A percentile compares a stretch with the other conserved stretches of the same genome.
phyloP scores from a whole-genome alignment of 441 rosid species.

The Euphorbia celastroides region DNA sequence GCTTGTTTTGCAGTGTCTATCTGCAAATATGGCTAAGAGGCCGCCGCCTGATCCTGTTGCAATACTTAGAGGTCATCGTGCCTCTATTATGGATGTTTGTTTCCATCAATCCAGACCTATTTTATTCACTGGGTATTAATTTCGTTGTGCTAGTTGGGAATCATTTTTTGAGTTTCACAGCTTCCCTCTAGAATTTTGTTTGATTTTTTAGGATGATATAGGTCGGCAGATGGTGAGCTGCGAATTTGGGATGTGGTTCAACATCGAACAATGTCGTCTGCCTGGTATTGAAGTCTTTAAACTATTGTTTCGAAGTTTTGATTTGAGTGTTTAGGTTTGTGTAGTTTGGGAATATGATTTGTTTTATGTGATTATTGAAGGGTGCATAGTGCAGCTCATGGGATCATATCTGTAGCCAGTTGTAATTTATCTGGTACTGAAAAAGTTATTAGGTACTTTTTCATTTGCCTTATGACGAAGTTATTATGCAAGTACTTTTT shows the following conservation, averaged over 20 bases:
- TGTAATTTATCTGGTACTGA: constrained; percentile 50
- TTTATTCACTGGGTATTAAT: constrained; percentile 60
- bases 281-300: constrained; percentile 42
- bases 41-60: constrained; percentile 84
- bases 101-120: constrained; percentile 67
- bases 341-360: constrained; percentile 8
- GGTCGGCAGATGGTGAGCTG: constrained; percentile 86
- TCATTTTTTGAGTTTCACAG: not conserved
- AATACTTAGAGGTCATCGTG: constrained; percentile 88
- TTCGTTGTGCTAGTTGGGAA: not conserved
- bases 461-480: not conserved
- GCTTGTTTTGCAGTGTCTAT: not conserved
- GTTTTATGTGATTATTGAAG: constrained; percentile 28
- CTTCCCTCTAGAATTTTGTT: not conserved
- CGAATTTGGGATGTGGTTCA: constrained; percentile 76
- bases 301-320: not conserved
- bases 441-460: constrained; percentile 61
- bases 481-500: not conserved
- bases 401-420: constrained; percentile 59
- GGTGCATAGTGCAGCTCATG: constrained; percentile 84
- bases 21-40: constrained; percentile 25
- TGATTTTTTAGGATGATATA: constrained; percentile 24
- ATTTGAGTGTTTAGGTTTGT: not conserved
- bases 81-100: constrained; percentile 70
- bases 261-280: constrained; percentile 62